Evolutionary conservation across 106 monocot species (phyloP), one percentile per base, ranked within the genome.

Genomic region (Apostasia shenzhenica): DNA sequence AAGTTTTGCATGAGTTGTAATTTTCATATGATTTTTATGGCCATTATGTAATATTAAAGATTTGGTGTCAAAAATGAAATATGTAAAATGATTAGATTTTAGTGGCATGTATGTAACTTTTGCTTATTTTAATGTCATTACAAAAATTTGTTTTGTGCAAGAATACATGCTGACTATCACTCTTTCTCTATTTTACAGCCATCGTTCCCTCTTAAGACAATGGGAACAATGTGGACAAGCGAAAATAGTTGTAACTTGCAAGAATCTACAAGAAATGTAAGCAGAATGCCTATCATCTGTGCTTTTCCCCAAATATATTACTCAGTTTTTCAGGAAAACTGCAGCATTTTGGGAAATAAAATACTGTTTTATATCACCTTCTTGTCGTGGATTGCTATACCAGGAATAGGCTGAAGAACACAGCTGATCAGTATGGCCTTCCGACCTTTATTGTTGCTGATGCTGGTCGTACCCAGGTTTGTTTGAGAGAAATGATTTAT

Each of bases 241-340:
- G 63, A 99, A 92, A 83, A 99, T 99, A 72, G 87, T 99, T 67
- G 44, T 92, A 8, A 65, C 87, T 45, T 99, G 97, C 92, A 92
- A 92, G 73, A 92, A 92, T 79, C 97, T 87, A 78, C 92, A 89
- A 78, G 97, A 99, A 79, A 99, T 99, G 97, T 99, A 70, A 77
- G 86, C 54, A 67, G 41, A 55, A 46, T 65, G 46, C 26, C 48
- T 48, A 48, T 45, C 62, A 13, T 65, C 26, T 65, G 48, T 46
- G 3, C 2, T 8, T 48, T 43, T 48, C 26, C 13, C 7, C 6
- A 26, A 6, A 0, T 65, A 26, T 2, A 12, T 26, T 26, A 26
- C 26, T 26, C 26, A 26, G 26, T 26, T 26, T 26, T 26, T 65
- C 14, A 1, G 43, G 62, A 62, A 48, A 48, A 65, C 48, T 9